Conservation (phyloP, 2,329 filamentous ascomycete species). For the Aureobasidium sp. region DNA sequence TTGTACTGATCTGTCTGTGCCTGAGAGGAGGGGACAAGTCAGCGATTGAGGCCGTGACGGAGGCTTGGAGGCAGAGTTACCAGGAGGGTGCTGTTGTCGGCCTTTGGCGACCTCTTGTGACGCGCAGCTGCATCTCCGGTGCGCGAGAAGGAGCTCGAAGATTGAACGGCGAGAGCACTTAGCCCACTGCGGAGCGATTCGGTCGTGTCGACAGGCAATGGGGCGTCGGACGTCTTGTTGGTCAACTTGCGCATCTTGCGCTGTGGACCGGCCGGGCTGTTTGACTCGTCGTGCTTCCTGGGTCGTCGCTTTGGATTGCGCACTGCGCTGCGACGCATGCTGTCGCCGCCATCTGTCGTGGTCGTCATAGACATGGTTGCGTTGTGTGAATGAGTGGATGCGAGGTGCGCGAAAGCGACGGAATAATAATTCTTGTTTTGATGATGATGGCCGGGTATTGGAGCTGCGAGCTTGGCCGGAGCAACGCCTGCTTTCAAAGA, state of each 20-base stretch:
- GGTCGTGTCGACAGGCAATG: constrained; percentile 9
- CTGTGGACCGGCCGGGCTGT: constrained; percentile 25
- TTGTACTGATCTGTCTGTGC: constrained; percentile 79
- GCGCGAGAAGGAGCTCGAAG: constrained; percentile 1
- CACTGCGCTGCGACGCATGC: constrained; percentile 29
- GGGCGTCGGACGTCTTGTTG: constrained; percentile 20
- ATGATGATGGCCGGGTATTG: constrained; percentile 9
- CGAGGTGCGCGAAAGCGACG: not conserved
- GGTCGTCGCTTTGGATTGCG: constrained; percentile 41
- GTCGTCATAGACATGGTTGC: constrained; percentile 6
- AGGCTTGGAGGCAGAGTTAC: not conserved
- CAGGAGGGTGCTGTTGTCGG: constrained; percentile 15
- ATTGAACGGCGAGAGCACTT: not conserved
- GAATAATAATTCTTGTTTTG: constrained; percentile 5
- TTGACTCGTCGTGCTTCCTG: constrained; percentile 36
- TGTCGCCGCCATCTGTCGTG: constrained; percentile 19
- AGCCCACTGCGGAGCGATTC: constrained; percentile 15
- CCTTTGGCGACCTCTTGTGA: constrained; percentile 14
- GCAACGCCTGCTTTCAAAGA: not conserved
- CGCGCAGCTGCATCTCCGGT: constrained; percentile 4
- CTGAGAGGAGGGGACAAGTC: constrained; percentile 36
- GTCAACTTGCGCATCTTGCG: constrained; percentile 43
- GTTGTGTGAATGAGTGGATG: not conserved
- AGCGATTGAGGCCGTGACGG: not conserved
- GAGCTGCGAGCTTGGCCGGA: constrained; percentile 5